A percentile compares a stretch with the other conserved stretches of the same genome.
phyloP scores from a whole-genome alignment of 345 rosid species.

The Moringa oleifera region DNA sequence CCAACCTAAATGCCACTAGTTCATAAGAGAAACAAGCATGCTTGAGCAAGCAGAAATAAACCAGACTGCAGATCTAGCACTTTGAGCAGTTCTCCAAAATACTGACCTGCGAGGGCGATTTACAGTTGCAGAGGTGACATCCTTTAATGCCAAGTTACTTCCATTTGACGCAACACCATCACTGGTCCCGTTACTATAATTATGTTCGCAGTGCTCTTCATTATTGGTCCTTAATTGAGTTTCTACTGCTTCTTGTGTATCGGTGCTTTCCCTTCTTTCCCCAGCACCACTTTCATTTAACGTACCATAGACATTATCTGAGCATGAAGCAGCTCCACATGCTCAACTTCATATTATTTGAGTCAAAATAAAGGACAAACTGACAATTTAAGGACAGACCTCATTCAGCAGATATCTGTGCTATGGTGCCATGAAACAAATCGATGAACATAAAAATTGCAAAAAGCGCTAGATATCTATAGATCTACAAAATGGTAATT shows the following conservation, averaged over 20 bases:
- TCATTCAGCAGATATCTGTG: background rate
- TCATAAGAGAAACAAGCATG: conserved; percentile 3
- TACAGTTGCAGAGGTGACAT: conserved; percentile 18
- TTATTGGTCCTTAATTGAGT: conserved; percentile 19
- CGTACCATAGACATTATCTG: conserved; percentile 37
- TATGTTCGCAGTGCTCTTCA: conserved; percentile 22
- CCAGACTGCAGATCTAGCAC: conserved; percentile 1
- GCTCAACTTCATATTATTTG: conserved; percentile 20
- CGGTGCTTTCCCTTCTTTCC: conserved; percentile 24
- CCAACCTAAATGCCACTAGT: conserved; percentile 3
- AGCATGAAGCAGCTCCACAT: conserved; percentile 22
- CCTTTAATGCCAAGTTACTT: conserved; percentile 25
- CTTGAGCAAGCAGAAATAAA: conserved; percentile 2
- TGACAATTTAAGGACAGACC: conserved; percentile 7
- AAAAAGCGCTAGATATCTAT: background rate
- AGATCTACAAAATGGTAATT: background rate
- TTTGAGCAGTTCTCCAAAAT: conserved; percentile 5
- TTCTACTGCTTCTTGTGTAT: conserved; percentile 15
- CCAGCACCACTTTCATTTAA: conserved; percentile 22
- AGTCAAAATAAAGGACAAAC: conserved; percentile 11
- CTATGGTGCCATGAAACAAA: background rate
- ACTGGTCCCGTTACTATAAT: conserved; percentile 17
- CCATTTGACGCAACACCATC: conserved; percentile 29
- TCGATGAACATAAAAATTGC: too few relatives aligned
- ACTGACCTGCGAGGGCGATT: conserved; percentile 43